Evolutionary conservation across 208 protist species (phyloP).

Genomic region (Acanthamoeba sp.): DNA sequence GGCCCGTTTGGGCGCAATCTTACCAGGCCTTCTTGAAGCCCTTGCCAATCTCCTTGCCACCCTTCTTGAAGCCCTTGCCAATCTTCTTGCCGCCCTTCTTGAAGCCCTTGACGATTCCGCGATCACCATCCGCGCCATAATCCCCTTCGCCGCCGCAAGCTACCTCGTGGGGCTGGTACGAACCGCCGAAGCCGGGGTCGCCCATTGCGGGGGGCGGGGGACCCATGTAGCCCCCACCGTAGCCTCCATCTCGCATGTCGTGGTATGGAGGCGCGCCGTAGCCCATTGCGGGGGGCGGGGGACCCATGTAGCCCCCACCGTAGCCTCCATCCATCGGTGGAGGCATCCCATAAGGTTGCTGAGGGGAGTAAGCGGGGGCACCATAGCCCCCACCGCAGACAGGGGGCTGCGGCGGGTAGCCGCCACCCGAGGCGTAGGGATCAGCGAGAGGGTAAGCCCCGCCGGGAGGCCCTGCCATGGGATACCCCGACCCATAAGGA

Average conservation of each 20-base stretch:
- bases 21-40: constrained; percentile 24
- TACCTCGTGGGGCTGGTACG: constrained; percentile 14
- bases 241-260: not conserved
- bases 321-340: not conserved
- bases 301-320: not conserved
- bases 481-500: not conserved
- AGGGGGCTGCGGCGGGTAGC: not conserved
- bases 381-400: not conserved
- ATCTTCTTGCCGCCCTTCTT: constrained; percentile 56
- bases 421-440: not conserved
- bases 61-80: constrained; percentile 40
- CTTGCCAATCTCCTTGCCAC: constrained; percentile 25
- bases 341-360: not conserved
- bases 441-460: not conserved
- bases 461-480: not conserved
- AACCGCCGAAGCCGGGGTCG: constrained; percentile 4
- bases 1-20: too few relatives aligned
- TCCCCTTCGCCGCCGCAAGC: not conserved
- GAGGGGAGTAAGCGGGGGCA: not conserved
- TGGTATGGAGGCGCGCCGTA: not conserved
- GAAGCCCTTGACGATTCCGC: not conserved
- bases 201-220: constrained; percentile 9
- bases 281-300: not conserved
- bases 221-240: not conserved
- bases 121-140: not conserved